phyloP scores from a whole-genome alignment of 2,329 filamentous ascomycete species.

The Cercospora sp. region DNA sequence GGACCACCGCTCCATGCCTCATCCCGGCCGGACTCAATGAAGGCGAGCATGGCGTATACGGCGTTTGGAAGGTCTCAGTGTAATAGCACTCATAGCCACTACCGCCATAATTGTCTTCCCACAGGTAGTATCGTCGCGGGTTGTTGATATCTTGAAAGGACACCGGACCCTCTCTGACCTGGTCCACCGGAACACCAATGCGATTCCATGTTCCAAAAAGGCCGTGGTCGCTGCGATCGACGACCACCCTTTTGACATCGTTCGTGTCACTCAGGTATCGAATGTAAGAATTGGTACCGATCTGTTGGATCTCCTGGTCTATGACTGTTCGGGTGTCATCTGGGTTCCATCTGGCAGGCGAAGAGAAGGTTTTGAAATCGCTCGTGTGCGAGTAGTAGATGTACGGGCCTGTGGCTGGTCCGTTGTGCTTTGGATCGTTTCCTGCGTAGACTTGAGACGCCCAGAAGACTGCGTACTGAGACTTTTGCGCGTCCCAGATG shows the following conservation, averaged over 20 bases:
- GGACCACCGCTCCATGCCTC: background rate
- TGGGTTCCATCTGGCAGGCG: background rate
- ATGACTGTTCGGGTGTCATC: background rate
- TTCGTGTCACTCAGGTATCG: background rate
- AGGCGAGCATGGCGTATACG: background rate
- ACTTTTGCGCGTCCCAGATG: background rate
- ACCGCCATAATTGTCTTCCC: background rate
- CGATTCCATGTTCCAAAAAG: background rate
- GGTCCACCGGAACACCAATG: background rate
- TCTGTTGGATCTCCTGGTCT: background rate
- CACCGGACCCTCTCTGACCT: background rate
- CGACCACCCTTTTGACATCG: background rate
- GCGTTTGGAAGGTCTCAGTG: background rate
- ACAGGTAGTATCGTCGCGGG: background rate
- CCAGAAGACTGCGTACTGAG: constrained; percentile 1
- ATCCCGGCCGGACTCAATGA: background rate
- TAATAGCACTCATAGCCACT: constrained; percentile 1
- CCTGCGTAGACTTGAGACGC: background rate
- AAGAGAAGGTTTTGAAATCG: background rate
- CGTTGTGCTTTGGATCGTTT: background rate
- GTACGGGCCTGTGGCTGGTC: background rate
- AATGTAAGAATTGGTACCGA: background rate
- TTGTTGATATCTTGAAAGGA: constrained; percentile 4
- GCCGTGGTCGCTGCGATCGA: background rate
- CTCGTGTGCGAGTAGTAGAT: constrained; percentile 4